Evolutionary conservation across 2,329 filamentous ascomycete genomes (phyloP).

Genomic region (Paecilomyces fulvus): DNA sequence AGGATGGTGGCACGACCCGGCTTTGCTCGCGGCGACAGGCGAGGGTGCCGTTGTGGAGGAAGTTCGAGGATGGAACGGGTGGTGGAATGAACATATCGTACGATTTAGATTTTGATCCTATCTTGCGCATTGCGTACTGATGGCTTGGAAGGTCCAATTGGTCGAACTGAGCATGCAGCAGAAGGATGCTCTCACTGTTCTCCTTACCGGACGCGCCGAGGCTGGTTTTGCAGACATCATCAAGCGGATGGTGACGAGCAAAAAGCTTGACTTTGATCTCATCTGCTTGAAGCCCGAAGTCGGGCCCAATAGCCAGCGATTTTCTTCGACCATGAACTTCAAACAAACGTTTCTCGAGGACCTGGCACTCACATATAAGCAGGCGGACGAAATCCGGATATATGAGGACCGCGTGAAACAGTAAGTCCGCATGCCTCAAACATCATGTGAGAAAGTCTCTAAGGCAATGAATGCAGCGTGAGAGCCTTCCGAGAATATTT

Average conservation of each 20-base stretch:
- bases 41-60: constrained; percentile 77
- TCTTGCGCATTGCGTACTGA: constrained; percentile 10
- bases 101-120: constrained; percentile 25
- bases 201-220: constrained; percentile 81
- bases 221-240: constrained; percentile 67
- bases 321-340: constrained; percentile 79
- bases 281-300: constrained; percentile 77
- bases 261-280: constrained; percentile 78
- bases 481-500: constrained; percentile 83
- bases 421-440: constrained; percentile 20
- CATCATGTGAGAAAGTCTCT: not conserved
- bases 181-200: constrained; percentile 72
- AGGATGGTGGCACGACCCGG: constrained; percentile 94
- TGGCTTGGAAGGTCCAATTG: constrained; percentile 49
- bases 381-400: constrained; percentile 69
- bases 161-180: constrained; percentile 74
- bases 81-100: constrained; percentile 91
- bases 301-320: constrained; percentile 69
- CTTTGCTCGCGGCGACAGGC: constrained; percentile 78
- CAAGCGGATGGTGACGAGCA: constrained; percentile 69
- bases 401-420: constrained; percentile 58
- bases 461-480: constrained; percentile 38
- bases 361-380: constrained; percentile 75
- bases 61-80: constrained; percentile 73
- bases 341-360: constrained; percentile 78